phyloP scores from a whole-genome alignment of 768 basidiomycete genomes.

The Melanogaster broomeanus region DNA sequence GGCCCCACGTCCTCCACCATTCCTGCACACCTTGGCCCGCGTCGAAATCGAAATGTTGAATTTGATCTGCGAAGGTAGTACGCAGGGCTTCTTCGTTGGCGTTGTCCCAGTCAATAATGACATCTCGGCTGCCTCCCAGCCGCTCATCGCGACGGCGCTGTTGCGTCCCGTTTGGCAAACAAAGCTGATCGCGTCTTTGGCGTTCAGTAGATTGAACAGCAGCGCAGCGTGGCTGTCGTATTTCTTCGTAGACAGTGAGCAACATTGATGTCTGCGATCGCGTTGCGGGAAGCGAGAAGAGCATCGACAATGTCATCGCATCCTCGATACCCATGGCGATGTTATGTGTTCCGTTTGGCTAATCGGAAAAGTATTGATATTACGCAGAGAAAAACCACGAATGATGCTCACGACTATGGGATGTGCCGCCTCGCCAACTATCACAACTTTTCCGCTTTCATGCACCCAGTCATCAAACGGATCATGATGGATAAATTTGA shows the following conservation, averaged over 20 bases:
- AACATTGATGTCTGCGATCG: constrained; percentile 48
- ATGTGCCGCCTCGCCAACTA: constrained; percentile 63
- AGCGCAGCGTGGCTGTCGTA: constrained; percentile 50
- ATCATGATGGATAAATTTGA: constrained; percentile 33
- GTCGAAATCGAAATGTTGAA: constrained; percentile 49
- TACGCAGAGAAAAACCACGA: neutral
- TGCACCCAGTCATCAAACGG: constrained; percentile 52
- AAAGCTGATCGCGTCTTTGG: constrained; percentile 43
- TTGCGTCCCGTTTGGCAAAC: constrained; percentile 42
- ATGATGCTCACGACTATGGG: constrained; percentile 43
- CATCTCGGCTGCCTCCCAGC: constrained; percentile 26
- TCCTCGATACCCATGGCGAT: constrained; percentile 56
- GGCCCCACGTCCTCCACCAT: constrained; percentile 63
- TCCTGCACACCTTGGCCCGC: constrained; percentile 56
- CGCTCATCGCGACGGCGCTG: constrained; percentile 47
- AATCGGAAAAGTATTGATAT: neutral
- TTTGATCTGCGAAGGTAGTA: constrained; percentile 49
- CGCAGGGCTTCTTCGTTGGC: constrained; percentile 39
- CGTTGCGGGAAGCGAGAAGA: constrained; percentile 53
- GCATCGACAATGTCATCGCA: constrained; percentile 55
- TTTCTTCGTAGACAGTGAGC: constrained; percentile 56
- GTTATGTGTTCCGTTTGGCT: constrained; percentile 55
- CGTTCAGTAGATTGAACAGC: constrained; percentile 42
- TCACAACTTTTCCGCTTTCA: constrained; percentile 48
- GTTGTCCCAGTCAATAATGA: constrained; percentile 40